phyloP scores from a whole-genome alignment of 352 stramenopile genomes.

The Phytophthora ohioensis region DNA sequence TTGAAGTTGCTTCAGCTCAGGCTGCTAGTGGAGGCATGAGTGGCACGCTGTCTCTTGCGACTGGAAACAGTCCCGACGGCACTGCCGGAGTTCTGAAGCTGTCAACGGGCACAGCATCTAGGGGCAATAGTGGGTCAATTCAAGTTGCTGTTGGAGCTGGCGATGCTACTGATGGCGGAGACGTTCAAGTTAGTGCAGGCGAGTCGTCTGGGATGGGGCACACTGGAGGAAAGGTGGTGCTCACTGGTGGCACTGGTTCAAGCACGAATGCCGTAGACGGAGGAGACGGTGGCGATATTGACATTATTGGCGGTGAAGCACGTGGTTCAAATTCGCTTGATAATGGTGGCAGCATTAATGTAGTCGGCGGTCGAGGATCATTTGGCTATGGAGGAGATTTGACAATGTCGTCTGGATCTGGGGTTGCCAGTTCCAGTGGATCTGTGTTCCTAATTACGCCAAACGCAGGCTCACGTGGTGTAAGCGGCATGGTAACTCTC shows the following conservation, averaged over 20 bases:
- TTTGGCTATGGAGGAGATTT: constrained; percentile 77
- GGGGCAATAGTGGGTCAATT: constrained; percentile 72
- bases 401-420: constrained; percentile 52
- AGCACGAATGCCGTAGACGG: constrained; percentile 88
- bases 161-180: constrained; percentile 66
- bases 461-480: constrained; percentile 56
- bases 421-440: constrained; percentile 64
- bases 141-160: constrained; percentile 61
- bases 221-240: constrained; percentile 55
- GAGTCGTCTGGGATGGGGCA: constrained; percentile 61
- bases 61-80: constrained; percentile 49
- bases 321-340: constrained; percentile 89
- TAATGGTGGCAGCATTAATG: constrained; percentile 85
- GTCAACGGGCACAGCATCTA: constrained; percentile 54
- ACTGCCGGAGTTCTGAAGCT: constrained; percentile 53
- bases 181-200: constrained; percentile 70
- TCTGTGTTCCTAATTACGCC: constrained; percentile 56
- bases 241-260: constrained; percentile 65
- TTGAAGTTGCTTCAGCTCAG: constrained; percentile 60
- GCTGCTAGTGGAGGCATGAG: constrained; percentile 67
- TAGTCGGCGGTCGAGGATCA: constrained; percentile 77
- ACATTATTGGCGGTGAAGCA: constrained; percentile 87
- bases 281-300: constrained; percentile 89
- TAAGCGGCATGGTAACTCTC: constrained; percentile 56
- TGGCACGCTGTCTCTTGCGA: constrained; percentile 57